Evolutionary conservation across 371 early-diverging fungal genomes (phyloP), one percentile per base, ranked within the genome.

Genomic region (Mitosporidium daphniae): DNA sequence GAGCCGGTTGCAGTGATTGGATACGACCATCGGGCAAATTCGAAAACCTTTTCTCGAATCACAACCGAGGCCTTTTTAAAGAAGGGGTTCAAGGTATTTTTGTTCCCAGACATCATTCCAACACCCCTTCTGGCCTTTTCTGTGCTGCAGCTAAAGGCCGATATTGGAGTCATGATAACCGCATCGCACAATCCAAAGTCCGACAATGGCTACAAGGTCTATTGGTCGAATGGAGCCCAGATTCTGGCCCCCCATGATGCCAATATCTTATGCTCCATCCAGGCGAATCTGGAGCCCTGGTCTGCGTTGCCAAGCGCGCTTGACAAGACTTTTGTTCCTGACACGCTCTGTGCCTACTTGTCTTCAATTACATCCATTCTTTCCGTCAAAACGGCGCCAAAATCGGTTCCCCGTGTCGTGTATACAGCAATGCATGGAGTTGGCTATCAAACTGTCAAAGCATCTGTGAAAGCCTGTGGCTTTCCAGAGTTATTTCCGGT

Each of bases 161-260:
- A 65, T 8, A 66, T 69, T 32, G 95, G 93, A 29, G 53, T 91
- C 32, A 82, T 91, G 80, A 64, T 89, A 26, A 86, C 91, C 5
- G 93, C 89, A 9, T 71, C 71, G 23, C 95, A 95, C 39, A 93
- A 93, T 40, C 91, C 93, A 15, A 73, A 72, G 40, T 51, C 63
- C 35, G 86, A 95, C 42, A 95, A 93, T 46, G 91, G 95, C 6
- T 77, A 89, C 47, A 95, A 95, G 49, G 68, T 93, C 27, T 77
- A 29, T 19, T 23, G 28, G 28, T 12, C 10, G 9, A 27, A 27
- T 27, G 28, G 10, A 14, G 77, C 37, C 27, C 75, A 84, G 44
- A 82, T 84, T 32, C 66, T 75, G 27, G 59, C 73, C 8, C 80
- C 84, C 5, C 54, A 59, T 19, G 82, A 82, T 41, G 50, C 44